Base-by-base conservation (phyloP, 306 rosid species). In the Lathyrus aphaca region DNA sequence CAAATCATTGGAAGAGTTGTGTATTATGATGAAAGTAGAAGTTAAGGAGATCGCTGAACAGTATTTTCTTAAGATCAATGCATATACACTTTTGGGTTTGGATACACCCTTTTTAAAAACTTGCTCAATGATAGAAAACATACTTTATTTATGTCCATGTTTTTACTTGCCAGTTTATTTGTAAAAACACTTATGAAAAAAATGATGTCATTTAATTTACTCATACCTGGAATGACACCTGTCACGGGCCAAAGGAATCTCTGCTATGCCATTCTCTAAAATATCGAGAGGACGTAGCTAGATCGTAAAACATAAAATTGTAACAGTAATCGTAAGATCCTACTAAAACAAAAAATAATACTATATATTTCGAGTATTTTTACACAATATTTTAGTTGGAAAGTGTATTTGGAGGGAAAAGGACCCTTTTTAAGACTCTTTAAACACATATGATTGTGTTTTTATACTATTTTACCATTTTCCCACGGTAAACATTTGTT, bases 1-100 rank as follows among this genome's bases (percentile, higher is more conserved):
- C 65, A 37, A 14, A 35, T 70, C 49, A 46, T 55, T 66, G 56
- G 23, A 39, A 40, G 68, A 51, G 13, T 19, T 71, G 16, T 39
- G 25, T 35, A 39, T 59, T 39, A 18, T 63, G 54, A 53, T 62
- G 69, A 19, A 43, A 21, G n/a, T n/a, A n/a, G 25, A 46, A 60
- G n/a, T 56, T 55, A 10, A 29, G 23, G 54, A 15, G 57, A 62
- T 73, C 3, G 9, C 25, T 54, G 54, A 62, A 61, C 9, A 48
- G 29, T 72, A 35, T 6, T 19, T 32, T 48, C n/a, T 48, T 19
- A 66, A 30, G 46, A 16, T 19, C 13, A 19, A 37, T 37, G 51
- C 45, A 14, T 42, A 46, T 46, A 15, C 18, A 46, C 53, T 46
- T 9, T n/a, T 46, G 18, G 53, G 6, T 9, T n/a, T 46, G 18